A percentile compares a stretch with the other conserved stretches of the same genome.
These are phyloP conservation scores for Fraxinus cuspidata DNA, from an alignment of 257 asterid species.

Conservation along the genomic window DNA sequence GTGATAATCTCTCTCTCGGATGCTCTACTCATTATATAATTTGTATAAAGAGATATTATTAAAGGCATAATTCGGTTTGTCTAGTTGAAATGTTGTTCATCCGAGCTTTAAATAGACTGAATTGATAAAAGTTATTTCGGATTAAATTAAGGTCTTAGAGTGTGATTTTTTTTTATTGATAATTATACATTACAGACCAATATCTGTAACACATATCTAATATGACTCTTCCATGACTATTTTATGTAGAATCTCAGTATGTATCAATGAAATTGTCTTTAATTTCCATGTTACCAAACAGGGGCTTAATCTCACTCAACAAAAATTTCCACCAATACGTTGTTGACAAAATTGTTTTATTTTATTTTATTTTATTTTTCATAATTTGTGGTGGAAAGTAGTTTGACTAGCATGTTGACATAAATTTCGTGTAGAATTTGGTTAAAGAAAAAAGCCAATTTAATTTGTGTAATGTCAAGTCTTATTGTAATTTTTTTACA, in stretches of 20 bases:
- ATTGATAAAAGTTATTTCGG: no score
- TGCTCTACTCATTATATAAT: no score
- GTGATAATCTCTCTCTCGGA: no score
- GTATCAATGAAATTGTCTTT: constrained; percentile 18
- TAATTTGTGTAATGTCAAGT: not conserved
- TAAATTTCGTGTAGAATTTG: constrained; percentile 22
- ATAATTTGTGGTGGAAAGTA: constrained; percentile 24
- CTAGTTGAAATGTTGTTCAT: no score
- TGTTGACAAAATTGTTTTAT: not conserved
- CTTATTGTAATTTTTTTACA: not conserved
- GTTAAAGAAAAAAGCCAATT: constrained; percentile 12
- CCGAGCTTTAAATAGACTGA: no score
- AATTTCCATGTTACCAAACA: constrained; percentile 19
- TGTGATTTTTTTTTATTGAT: no score
- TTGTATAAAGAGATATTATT: no score
- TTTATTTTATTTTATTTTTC: not conserved
- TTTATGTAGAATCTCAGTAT: not conserved
- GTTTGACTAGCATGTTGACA: constrained; percentile 28
- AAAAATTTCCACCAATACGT: not conserved
- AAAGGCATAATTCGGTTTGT: no score
- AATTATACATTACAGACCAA: no score
- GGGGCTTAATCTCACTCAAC: not conserved
- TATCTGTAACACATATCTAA: no score
- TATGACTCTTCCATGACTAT: not conserved
- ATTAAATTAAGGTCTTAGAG: no score